phyloP scores from a whole-genome alignment of 495 filamentous ascomycete species.

The Penicillium lagena region DNA sequence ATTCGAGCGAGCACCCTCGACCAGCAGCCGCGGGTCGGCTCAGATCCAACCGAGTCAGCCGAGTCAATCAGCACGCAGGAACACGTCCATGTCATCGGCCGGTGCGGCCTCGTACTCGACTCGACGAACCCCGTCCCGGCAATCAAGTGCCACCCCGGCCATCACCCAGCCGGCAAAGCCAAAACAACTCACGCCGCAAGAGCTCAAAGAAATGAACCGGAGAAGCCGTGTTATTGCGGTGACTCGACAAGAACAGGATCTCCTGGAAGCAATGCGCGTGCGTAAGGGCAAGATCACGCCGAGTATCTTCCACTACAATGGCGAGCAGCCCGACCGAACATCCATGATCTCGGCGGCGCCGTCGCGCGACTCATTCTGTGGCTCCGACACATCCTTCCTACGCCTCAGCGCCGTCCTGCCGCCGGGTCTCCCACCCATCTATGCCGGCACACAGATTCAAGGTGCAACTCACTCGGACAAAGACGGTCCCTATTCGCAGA shows the following conservation, averaged over 20 bases:
- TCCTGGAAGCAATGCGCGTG: constrained; percentile 73
- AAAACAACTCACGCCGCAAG: constrained; percentile 18
- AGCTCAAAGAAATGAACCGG: constrained; percentile 28
- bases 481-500: constrained; percentile 19
- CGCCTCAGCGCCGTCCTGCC: constrained; percentile 34
- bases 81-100: constrained; percentile 21
- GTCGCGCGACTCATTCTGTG: constrained; percentile 33
- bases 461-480: constrained; percentile 23
- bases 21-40: constrained; percentile 24
- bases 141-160: constrained; percentile 27
- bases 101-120: constrained; percentile 17
- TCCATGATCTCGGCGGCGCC: constrained; percentile 29
- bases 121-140: constrained; percentile 21
- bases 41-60: constrained; percentile 8
- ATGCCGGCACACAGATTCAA: constrained; percentile 16
- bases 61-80: constrained; percentile 5
- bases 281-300: constrained; percentile 73
- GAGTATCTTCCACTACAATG: constrained; percentile 49
- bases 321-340: constrained; percentile 4
- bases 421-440: constrained; percentile 23
- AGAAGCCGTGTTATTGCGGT: constrained; percentile 75
- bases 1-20: constrained; percentile 23
- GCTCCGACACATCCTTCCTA: constrained; percentile 36
- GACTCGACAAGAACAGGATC: constrained; percentile 75
- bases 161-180: constrained; percentile 27